These are phyloP conservation scores for Alternaria dauci DNA, from an alignment of 2,329 filamentous ascomycete species.

Conservation along the genomic window DNA sequence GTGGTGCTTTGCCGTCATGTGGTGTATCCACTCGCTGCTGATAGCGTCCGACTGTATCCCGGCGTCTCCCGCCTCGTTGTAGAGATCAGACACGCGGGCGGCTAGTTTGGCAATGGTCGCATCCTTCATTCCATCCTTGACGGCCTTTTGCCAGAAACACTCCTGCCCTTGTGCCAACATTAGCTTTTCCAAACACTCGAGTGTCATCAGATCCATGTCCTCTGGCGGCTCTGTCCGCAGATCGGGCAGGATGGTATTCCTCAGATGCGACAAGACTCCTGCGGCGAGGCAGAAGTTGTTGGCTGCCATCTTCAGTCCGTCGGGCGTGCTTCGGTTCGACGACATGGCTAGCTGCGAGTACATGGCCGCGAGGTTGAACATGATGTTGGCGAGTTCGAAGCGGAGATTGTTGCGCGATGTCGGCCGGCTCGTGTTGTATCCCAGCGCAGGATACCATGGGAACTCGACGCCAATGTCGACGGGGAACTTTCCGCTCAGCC, in stretches of 20 bases:
- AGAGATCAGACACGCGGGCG: constrained; percentile 89
- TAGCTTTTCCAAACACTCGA: constrained; percentile 83
- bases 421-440: constrained; percentile 83
- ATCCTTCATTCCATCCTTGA: constrained; percentile 93
- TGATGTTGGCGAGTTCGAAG: constrained; percentile 88
- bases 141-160: constrained; percentile 97
- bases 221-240: constrained; percentile 85
- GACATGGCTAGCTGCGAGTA: constrained; percentile 91
- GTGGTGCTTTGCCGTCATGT: constrained; percentile 95
- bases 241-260: constrained; percentile 79
- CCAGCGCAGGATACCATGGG: constrained; percentile 92
- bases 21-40: constrained; percentile 95
- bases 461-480: constrained; percentile 97
- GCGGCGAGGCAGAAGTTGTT: constrained; percentile 90
- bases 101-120: constrained; percentile 90
- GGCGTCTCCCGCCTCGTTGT: constrained; percentile 82
- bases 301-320: constrained; percentile 86
- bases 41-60: constrained; percentile 89
- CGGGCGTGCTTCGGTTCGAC: constrained; percentile 77
- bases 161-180: constrained; percentile 94
- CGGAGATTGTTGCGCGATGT: constrained; percentile 71
- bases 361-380: constrained; percentile 91
- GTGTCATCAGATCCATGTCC: constrained; percentile 90
- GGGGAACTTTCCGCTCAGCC: constrained; percentile 94
- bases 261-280: constrained; percentile 81